Evolutionary conservation across 352 stramenopile species (phyloP), one percentile per base, ranked within the genome.

Genomic region (Pythium graminicola): DNA sequence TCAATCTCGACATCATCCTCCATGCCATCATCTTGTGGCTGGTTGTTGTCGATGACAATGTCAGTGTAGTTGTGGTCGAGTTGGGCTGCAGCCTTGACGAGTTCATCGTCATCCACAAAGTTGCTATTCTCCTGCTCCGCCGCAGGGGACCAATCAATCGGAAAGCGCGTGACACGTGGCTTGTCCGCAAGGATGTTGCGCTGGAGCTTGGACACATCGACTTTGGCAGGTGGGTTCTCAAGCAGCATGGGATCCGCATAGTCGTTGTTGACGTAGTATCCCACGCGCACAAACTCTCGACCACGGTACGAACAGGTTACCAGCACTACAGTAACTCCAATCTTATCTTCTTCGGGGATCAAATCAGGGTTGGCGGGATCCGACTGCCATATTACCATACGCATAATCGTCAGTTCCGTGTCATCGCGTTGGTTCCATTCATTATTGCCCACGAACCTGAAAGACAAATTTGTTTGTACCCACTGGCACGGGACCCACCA

Each of bases 191-290:
- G 74, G 51, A 99, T 97, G 66, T 97, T 96, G 57, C 97, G 86
- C 65, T 94, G 78, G 50, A 99, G 76, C 65, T 97, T 97, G 33
- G 68, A 81, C 41, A 98, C 79, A 59, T 97, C 90, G 24, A 98
- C 80, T 13, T 54, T 65, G 10, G 71, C 53, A 10, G 83, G 83
- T 22, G 83, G 83, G 61, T 92, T 92, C 54, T 93, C 81, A 9
- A 89, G 62, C 65, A 92, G 60, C 61, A 85, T 86, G 46, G 87
- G 87, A 58, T 96, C 89, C 23, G 81, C 78, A 71, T 99, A 98
- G 80, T 99, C 96, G 73, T 99, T 99, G 69, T 99, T 99, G 22
- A 99, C 96, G 73, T 99, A 99, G 77, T 99, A 99, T 10, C 81
- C 81, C 5, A 93, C 81, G 32, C 96, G 86, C 22, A 99, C 90